phyloP scores from a whole-genome alignment of 768 basidiomycete genomes.

The Kwoniella shandongensis region DNA sequence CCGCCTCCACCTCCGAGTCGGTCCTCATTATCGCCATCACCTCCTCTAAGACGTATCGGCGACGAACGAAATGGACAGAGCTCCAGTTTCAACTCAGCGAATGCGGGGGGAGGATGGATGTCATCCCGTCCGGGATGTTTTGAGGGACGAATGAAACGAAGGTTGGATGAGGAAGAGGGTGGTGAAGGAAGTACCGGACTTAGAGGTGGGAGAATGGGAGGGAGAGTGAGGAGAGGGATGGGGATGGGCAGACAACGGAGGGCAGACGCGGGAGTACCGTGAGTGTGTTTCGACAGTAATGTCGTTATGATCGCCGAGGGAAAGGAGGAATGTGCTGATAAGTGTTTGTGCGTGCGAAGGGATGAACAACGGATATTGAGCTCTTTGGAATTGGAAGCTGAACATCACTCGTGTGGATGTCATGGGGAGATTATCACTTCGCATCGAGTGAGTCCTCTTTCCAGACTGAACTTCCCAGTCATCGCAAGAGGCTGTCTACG shows the following conservation, averaged over 20 bases:
- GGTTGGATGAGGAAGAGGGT: background rate
- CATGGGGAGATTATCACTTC: constrained; percentile 29
- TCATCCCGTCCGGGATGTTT: background rate
- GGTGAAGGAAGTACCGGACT: background rate
- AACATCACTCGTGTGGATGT: constrained; percentile 26
- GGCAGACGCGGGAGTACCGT: too few relatives aligned
- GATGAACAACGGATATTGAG: constrained; percentile 10
- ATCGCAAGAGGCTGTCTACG: background rate
- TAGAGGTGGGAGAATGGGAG: background rate
- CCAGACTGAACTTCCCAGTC: background rate
- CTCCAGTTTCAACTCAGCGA: too few relatives aligned
- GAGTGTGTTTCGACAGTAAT: too few relatives aligned
- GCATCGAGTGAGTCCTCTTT: constrained; percentile 15
- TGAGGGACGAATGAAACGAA: background rate
- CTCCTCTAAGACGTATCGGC: too few relatives aligned
- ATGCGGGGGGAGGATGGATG: too few relatives aligned
- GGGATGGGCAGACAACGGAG: background rate
- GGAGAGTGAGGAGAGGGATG: background rate
- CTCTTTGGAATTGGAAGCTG: constrained; percentile 9
- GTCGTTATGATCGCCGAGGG: too few relatives aligned
- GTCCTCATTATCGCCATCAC: background rate
- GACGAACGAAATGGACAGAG: too few relatives aligned
- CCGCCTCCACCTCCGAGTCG: background rate
- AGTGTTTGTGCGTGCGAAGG: background rate
- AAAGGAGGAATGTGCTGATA: too few relatives aligned